Evolutionary conservation across 1,284 basidiomycete genomes (phyloP).

Genomic region (Bondarzewia mesenterica): DNA sequence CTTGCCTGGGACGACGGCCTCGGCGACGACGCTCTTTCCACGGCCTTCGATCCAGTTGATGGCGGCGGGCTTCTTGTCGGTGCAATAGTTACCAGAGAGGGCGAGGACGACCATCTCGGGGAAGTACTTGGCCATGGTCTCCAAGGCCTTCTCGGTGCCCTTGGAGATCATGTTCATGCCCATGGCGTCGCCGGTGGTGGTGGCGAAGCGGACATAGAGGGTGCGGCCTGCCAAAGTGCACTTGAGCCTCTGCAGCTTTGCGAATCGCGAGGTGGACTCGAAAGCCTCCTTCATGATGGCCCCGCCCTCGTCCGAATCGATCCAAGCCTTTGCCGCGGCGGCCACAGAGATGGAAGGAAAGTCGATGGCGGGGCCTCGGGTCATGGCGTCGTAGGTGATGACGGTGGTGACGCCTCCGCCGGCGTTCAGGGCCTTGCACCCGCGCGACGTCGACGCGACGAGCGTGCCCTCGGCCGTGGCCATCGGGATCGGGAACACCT

Average conservation of each 20-base stretch:
- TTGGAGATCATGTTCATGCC: constrained; percentile 99
- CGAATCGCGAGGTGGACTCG: constrained; percentile 91
- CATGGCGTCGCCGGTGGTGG: constrained; percentile 97
- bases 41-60: constrained; percentile 99
- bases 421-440: constrained; percentile 96
- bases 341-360: constrained; percentile 82
- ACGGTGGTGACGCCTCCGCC: constrained; percentile 95
- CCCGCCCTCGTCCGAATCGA: constrained; percentile 82
- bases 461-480: constrained; percentile 98
- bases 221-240: constrained; percentile 86
- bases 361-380: constrained; percentile 94
- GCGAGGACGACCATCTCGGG: constrained; percentile 94
- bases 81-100: constrained; percentile 97
- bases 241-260: constrained; percentile 77
- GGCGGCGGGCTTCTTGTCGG: constrained; percentile 99
- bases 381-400: constrained; percentile 93
- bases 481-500: constrained; percentile 91
- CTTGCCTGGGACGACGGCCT: constrained; percentile 87
- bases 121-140: constrained; percentile 74
- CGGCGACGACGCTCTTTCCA: constrained; percentile 96
- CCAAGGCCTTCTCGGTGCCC: constrained; percentile 91
- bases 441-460: constrained; percentile 94
- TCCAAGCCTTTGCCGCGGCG: constrained; percentile 83
- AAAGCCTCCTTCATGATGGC: constrained; percentile 77
- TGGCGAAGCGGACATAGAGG: constrained; percentile 93